Base-by-base conservation (phyloP, 345 rosid species). In the Luvunga scandens region DNA sequence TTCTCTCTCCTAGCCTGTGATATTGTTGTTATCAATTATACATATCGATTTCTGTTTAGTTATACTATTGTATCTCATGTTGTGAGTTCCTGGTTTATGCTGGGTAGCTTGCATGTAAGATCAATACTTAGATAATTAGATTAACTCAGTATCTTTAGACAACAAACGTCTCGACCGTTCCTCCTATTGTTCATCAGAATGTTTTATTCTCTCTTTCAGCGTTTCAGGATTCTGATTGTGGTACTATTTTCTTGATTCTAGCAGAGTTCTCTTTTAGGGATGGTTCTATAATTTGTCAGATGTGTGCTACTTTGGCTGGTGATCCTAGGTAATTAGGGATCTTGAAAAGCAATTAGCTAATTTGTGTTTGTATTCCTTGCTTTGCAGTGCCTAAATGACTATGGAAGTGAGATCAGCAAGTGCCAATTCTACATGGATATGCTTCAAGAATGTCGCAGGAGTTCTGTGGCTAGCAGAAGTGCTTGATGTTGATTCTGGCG, bases 391-490 rank as follows among this genome's bases (percentile, higher is more conserved):
- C 63, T 83, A 66, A 81, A 53, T 80, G 84, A 67, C 76, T 84
- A 63, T 31, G 89, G 81, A 22, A 84, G 59, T 59, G 85, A 85
- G 61, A 88, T 85, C 66, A 80, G 86, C 85, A 84, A 77, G 78
- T 84, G 93, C 80, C 90, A 87, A 65, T 87, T 86, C 84, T 88
- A 79, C 82, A 85, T 88, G 93, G 87, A 90, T 73, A 84, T 84
- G 84, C 81, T 84, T 77, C 28, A 66, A 13, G 86, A 87, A 67
- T 85, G 91, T 79, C 84, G 81, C 77, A 83, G 53, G 81, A 57
- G 80, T 81, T 74, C 81, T 9, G 78, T 19, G 4, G 18, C 75
- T 59, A 75, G 31, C n/a, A 7, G 62, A 69, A 24, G 76, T 56
- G 86, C 70, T 55, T 83, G 57, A 80, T 75, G 39, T 30, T 59